phyloP scores from a whole-genome alignment of 2,329 filamentous ascomycete genomes.

The Alternaria sp. region DNA sequence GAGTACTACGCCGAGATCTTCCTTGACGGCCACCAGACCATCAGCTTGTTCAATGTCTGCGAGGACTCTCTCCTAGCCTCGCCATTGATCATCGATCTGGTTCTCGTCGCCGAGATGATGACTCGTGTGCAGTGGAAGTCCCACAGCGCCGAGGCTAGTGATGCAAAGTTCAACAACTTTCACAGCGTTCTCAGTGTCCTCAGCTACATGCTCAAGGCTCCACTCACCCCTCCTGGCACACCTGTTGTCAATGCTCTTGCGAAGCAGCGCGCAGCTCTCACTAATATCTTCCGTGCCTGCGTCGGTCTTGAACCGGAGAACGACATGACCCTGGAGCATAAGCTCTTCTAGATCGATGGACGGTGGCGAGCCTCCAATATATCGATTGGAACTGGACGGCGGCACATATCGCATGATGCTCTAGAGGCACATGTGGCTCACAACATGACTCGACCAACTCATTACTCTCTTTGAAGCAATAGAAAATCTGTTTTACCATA shows the following conservation, averaged over 20 bases:
- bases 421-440: not conserved
- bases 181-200: slow-evolving; percentile 96
- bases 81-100: slow-evolving; percentile 95
- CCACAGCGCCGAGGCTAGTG: slow-evolving; percentile 59
- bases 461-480: slow-evolving; percentile 36
- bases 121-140: slow-evolving; percentile 94
- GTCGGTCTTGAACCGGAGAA: slow-evolving; percentile 96
- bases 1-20: slow-evolving; percentile 99
- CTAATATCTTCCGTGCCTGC: slow-evolving; percentile 98
- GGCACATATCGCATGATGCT: not conserved
- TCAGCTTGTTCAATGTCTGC: slow-evolving; percentile 98
- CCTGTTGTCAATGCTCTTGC: slow-evolving; percentile 94
- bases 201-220: slow-evolving; percentile 98
- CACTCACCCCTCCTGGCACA: slow-evolving; percentile 90
- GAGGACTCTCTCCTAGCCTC: slow-evolving; percentile 97
- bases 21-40: slow-evolving; percentile 97
- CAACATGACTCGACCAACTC: slow-evolving; percentile 32
- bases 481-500: slow-evolving; percentile 11
- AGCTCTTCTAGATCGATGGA: slow-evolving; percentile 71
- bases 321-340: slow-evolving; percentile 99
- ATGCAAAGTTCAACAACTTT: slow-evolving; percentile 85
- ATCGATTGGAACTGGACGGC: not conserved
- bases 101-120: slow-evolving; percentile 96
- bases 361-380: not conserved
- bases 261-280: slow-evolving; percentile 93